Base-by-base conservation (phyloP, 1,284 basidiomycete species). In the Puccinia polysora region DNA sequence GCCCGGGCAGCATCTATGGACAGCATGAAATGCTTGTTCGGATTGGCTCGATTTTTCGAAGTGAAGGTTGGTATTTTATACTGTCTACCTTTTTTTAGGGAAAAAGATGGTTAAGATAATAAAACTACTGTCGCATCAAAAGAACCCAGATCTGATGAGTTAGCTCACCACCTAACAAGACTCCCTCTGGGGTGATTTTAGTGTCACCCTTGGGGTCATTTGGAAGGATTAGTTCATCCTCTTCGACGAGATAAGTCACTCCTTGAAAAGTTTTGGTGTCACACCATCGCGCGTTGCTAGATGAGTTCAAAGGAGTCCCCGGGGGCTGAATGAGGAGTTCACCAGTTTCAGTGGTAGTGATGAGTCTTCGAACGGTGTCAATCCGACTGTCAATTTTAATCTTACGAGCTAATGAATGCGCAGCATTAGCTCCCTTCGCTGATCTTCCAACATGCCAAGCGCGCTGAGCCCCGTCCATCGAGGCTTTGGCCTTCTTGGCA, bases 1-100 rank as follows among this genome's bases (percentile, higher is more conserved):
- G 90, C 90, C 30, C 95, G 87, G 0, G 95, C 95, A 4, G 93
- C 94, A 78, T 98, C 95, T 75, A 98, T 97, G 12, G 95, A 91
- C 53, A 98, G 88, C 85, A 96, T 90, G 82, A 97, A 98, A 74
- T 87, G 84, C 63, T 89, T 86, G 60, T 90, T 85, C 4, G 91
- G 88, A 78, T 97, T 82, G 0, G 78, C 85, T 70, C 94, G 86
- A 63, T 85, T 85, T 0, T 90, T 88, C 0, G 93, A 86, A 15
- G 85, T 82, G 78, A 97, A 97, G 0, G 93, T 94, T 62, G 86
- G 83, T 0, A 91, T 86, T 80, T 94, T 96, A 84, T 91, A 97
- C 73, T 85, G 84, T 62, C 95, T 87, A 52, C 88, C 91, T 92
- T 76, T 12, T 1, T 12, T 8, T 38, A 28, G 8, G 0, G 52